phyloP scores from a whole-genome alignment of 371 early-diverging fungal genomes.

The Funneliformis caledonium region DNA sequence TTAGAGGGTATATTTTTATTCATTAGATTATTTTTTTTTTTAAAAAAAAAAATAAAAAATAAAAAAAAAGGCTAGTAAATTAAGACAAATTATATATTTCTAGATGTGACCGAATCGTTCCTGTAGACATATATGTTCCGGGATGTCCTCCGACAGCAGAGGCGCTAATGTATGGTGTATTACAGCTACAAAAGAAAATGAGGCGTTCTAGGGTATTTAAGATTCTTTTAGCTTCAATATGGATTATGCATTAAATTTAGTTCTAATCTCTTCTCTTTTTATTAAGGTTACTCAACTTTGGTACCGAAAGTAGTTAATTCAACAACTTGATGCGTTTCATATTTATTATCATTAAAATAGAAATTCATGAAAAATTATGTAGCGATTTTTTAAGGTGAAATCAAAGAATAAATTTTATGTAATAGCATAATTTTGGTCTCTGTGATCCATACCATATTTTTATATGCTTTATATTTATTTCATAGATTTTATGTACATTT shows the following conservation, averaged over 20 bases:
- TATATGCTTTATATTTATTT: neutral
- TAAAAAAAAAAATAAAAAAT: neutral
- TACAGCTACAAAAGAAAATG: slow-evolving; percentile 98
- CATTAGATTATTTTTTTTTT: neutral
- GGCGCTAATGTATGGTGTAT: slow-evolving; percentile 94
- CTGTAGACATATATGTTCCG: slow-evolving; percentile 96
- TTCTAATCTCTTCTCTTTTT: slow-evolving; percentile 23
- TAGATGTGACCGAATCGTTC: slow-evolving; percentile 93
- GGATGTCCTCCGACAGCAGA: slow-evolving; percentile 98
- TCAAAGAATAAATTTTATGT: neutral
- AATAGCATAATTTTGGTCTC: neutral
- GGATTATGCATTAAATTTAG: neutral
- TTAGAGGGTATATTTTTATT: slow-evolving; percentile 65
- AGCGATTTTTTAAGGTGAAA: neutral
- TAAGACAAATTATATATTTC: neutral
- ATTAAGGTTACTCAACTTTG: slow-evolving; percentile 60
- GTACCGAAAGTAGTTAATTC: slow-evolving; percentile 56
- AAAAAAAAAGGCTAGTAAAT: neutral
- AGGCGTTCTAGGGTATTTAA: slow-evolving; percentile 64
- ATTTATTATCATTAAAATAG: neutral
- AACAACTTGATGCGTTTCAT: neutral
- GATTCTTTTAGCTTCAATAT: neutral
- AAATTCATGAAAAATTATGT: neutral
- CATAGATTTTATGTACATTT: neutral
- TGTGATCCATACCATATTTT: neutral